Conservation (phyloP, 2,329 filamentous ascomycete species). For the Venturia pyrina region DNA sequence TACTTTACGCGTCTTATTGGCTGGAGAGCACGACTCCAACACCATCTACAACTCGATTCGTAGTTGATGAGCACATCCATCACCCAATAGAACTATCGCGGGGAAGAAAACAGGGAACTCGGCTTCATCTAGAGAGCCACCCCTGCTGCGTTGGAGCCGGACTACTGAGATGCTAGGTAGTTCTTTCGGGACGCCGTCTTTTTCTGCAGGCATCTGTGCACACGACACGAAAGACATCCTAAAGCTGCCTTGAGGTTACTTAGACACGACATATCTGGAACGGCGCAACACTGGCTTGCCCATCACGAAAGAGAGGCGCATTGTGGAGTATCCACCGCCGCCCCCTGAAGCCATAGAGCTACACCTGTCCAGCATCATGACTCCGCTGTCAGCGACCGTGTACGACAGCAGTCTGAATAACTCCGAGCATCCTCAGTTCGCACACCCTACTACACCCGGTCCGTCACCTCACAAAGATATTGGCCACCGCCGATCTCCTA, state of each 20-base stretch:
- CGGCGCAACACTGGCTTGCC: background rate
- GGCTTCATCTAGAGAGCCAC: background rate
- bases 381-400: background rate
- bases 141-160: background rate
- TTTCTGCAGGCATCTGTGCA: background rate
- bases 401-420: background rate
- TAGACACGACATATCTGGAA: background rate
- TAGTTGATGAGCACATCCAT: background rate
- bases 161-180: background rate
- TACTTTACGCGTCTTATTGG: background rate
- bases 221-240: background rate
- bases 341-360: background rate
- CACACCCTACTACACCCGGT: constrained; percentile 1
- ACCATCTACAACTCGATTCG: background rate
- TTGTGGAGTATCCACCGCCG: background rate
- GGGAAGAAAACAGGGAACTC: constrained; percentile 1
- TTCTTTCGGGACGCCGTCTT: background rate
- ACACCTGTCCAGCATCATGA: background rate
- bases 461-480: constrained; percentile 5
- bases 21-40: background rate
- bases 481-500: background rate
- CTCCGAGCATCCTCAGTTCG: constrained; percentile 7
- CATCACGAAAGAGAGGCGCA: background rate
- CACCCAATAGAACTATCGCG: background rate
- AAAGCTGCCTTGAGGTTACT: background rate